Percentiles rank a stretch among this genome's conserved stretches.
phyloP scores from a whole-genome alignment of 306 rosid species.

The Acmispon strigosus region DNA sequence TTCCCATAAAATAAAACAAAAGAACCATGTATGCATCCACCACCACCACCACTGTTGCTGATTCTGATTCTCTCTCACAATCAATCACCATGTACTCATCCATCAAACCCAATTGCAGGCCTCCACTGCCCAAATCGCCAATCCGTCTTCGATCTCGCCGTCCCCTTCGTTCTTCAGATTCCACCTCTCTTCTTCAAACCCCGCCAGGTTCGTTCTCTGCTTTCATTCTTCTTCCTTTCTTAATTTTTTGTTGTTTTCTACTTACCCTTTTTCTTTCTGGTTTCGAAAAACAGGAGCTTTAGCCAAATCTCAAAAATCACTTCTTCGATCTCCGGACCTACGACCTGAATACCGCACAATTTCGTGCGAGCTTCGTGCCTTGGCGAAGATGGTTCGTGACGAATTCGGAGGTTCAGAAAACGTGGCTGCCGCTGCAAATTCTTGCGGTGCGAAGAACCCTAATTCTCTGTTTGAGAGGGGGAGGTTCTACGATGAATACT shows the following conservation, averaged over 20 bases:
- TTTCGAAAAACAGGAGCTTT: constrained; percentile 47
- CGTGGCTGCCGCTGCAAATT: background rate
- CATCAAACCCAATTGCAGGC: constrained; percentile 51
- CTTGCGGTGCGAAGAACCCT: constrained; percentile 14
- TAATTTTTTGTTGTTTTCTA: background rate
- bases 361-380: constrained; percentile 54
- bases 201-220: constrained; percentile 43
- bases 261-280: background rate
- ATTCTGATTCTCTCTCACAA: background rate
- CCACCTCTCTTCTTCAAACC: constrained; percentile 48
- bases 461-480: constrained; percentile 61
- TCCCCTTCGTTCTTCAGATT: constrained; percentile 31
- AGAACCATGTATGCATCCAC: background rate
- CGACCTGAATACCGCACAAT: constrained; percentile 72
- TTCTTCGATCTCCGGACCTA: constrained; percentile 15
- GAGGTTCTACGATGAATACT: constrained; percentile 68
- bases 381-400: constrained; percentile 48
- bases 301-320: constrained; percentile 43
- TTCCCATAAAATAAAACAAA: background rate
- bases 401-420: constrained; percentile 38
- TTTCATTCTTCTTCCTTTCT: background rate
- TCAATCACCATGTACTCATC: constrained; percentile 31
- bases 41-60: background rate
- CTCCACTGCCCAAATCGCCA: constrained; percentile 74
- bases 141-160: constrained; percentile 46